phyloP scores from a whole-genome alignment of 441 rosid genomes.

The Populus trichocarpa region DNA sequence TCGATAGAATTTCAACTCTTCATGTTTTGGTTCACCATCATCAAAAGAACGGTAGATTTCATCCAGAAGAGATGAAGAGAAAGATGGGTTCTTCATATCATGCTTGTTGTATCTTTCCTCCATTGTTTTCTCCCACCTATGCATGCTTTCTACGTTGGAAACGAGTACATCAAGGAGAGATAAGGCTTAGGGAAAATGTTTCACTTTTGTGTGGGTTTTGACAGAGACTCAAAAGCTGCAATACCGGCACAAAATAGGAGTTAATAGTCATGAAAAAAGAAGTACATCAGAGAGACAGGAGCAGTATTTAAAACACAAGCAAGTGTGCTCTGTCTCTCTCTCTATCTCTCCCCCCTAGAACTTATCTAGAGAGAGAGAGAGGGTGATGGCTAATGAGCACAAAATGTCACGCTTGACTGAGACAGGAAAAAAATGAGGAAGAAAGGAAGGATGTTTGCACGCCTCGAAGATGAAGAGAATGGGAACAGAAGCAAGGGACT shows the following conservation, averaged over 20 bases:
- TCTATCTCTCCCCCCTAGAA: too few relatives aligned
- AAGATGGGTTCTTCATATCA: constrained; percentile 55
- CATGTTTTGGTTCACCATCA: constrained; percentile 27
- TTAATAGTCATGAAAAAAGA: background rate
- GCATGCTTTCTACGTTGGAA: constrained; percentile 28
- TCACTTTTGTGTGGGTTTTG: background rate
- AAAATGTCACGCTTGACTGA: constrained; percentile 28
- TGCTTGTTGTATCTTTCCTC: constrained; percentile 26
- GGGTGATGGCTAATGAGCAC: constrained; percentile 14
- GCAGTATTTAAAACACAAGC: background rate
- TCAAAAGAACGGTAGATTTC: constrained; percentile 83
- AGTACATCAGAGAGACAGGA: background rate
- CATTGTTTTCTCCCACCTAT: constrained; percentile 30
- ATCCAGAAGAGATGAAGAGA: constrained; percentile 84
- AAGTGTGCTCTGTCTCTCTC: background rate
- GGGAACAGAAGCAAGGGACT: constrained; percentile 19
- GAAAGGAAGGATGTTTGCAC: constrained; percentile 18
- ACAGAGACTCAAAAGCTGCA: background rate
- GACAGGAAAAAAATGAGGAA: background rate
- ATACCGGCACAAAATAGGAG: background rate
- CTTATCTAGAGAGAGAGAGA: background rate
- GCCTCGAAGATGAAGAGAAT: constrained; percentile 24
- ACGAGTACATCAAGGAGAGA: background rate
- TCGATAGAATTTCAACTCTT: constrained; percentile 37
- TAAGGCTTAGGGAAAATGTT: background rate